Conservation (phyloP, 768 basidiomycete species). For the Phylloporus rhodoxanthus region DNA sequence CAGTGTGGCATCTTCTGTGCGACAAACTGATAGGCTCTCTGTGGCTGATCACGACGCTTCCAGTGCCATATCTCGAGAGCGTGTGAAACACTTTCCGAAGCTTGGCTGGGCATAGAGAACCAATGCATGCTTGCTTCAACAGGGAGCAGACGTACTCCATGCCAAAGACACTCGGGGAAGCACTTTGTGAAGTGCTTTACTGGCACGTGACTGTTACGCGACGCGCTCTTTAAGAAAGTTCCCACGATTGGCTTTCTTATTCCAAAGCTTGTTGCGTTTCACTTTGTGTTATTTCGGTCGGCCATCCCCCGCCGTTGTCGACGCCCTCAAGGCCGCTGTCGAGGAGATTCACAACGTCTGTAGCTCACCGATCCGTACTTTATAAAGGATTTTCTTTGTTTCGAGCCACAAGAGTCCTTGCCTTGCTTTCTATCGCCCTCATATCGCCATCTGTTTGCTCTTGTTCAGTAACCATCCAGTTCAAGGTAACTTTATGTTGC, state of each 20-base stretch:
- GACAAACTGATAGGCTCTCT: background rate
- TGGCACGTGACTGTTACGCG: slow-evolving; percentile 35
- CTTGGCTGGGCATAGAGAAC: background rate
- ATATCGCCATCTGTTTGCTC: slow-evolving; percentile 19
- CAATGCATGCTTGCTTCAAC: background rate
- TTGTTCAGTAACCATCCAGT: slow-evolving; percentile 11
- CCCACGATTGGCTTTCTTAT: slow-evolving; percentile 25
- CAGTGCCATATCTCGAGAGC: background rate
- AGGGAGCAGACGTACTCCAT: background rate
- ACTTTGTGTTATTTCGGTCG: slow-evolving; percentile 24
- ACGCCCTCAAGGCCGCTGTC: slow-evolving; percentile 10
- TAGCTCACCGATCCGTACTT: slow-evolving; percentile 14
- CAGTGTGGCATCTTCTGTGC: background rate
- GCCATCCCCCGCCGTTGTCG: slow-evolving; percentile 7
- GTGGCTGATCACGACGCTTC: background rate
- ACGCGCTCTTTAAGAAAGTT: slow-evolving; percentile 34
- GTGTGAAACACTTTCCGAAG: background rate
- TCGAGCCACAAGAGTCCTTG: slow-evolving; percentile 18
- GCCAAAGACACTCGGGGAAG: background rate
- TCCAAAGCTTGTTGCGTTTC: slow-evolving; percentile 24
- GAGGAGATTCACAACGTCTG: slow-evolving; percentile 2
- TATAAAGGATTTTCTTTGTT: slow-evolving; percentile 7
- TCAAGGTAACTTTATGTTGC: slow-evolving; percentile 19
- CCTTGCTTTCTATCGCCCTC: slow-evolving; percentile 22
- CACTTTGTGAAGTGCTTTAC: slow-evolving; percentile 15